These are phyloP conservation scores for Sordaria brevicollis DNA, from an alignment of 495 filamentous ascomycete species.

Conservation along the genomic window DNA sequence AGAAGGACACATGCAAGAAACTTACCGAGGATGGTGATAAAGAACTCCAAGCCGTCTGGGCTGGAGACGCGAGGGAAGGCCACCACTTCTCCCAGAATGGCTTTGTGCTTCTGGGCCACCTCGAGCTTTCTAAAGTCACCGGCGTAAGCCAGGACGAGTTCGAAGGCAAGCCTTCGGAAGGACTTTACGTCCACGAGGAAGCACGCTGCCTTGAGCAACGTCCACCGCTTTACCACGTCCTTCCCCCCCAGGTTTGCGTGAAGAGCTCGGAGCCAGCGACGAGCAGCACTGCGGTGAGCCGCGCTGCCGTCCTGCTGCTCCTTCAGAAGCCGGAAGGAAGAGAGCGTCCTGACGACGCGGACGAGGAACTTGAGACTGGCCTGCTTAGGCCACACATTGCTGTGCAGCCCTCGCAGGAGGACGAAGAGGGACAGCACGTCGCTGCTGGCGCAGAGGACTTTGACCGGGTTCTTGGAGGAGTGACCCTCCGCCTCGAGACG, in stretches of 20 bases:
- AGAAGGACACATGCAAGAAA: too few relatives aligned
- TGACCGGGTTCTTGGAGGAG: background rate
- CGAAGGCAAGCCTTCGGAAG: background rate
- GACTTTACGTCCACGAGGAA: background rate
- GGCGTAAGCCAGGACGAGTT: background rate
- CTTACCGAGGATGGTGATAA: too few relatives aligned
- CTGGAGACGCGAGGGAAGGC: too few relatives aligned
- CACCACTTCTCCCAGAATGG: background rate
- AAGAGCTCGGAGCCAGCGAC: background rate
- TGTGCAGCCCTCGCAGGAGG: background rate
- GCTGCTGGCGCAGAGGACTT: accelerated
- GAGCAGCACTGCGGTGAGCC: background rate
- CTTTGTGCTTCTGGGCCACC: background rate
- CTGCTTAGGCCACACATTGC: background rate
- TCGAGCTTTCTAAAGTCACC: background rate
- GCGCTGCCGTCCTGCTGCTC: background rate
- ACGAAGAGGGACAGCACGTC: background rate
- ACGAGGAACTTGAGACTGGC: background rate
- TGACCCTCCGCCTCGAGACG: too few relatives aligned
- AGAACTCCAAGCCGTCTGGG: too few relatives aligned
- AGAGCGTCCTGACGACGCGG: background rate
- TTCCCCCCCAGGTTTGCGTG: background rate
- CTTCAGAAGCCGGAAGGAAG: background rate
- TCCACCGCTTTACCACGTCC: background rate
- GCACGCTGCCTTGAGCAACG: background rate